Evolutionary conservation across 129 eudicot species (phyloP).

Genomic region (Oenanthe sinensis): DNA sequence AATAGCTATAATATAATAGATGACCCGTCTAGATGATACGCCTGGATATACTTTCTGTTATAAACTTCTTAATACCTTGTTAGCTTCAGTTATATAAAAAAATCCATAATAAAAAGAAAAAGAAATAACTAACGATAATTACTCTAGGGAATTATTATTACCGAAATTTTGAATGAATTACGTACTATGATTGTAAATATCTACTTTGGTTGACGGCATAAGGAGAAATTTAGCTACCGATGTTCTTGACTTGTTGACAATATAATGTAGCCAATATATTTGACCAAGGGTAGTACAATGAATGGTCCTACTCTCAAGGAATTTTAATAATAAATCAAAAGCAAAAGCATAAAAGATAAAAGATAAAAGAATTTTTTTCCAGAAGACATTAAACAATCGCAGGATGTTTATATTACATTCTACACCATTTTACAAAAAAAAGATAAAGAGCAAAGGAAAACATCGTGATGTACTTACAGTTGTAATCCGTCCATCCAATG

Average conservation of each 20-base stretch:
- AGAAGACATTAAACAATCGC: neutral
- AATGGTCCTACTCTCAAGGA: neutral
- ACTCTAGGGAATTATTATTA: too few relatives aligned
- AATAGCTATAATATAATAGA: neutral
- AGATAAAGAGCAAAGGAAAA: neutral
- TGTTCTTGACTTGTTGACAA: neutral
- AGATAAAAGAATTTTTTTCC: neutral
- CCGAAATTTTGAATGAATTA: neutral
- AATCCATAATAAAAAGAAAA: neutral
- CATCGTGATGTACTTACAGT: constrained; percentile 42
- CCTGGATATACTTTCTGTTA: neutral
- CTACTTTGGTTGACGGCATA: neutral
- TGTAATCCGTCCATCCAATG: constrained; percentile 68
- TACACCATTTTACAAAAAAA: neutral
- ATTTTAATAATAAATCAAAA: neutral
- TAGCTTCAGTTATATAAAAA: neutral
- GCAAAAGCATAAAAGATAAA: too few relatives aligned
- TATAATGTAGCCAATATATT: neutral
- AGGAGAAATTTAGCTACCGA: neutral
- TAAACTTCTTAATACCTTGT: neutral
- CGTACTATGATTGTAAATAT: neutral
- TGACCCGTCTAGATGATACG: neutral
- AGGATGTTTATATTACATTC: neutral
- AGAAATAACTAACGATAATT: neutral
- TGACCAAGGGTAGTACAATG: neutral